Percentiles rank a stretch among this genome's conserved stretches.
phyloP scores from a whole-genome alignment of 2,329 filamentous ascomycete species.

The Aspergillus melleus region DNA sequence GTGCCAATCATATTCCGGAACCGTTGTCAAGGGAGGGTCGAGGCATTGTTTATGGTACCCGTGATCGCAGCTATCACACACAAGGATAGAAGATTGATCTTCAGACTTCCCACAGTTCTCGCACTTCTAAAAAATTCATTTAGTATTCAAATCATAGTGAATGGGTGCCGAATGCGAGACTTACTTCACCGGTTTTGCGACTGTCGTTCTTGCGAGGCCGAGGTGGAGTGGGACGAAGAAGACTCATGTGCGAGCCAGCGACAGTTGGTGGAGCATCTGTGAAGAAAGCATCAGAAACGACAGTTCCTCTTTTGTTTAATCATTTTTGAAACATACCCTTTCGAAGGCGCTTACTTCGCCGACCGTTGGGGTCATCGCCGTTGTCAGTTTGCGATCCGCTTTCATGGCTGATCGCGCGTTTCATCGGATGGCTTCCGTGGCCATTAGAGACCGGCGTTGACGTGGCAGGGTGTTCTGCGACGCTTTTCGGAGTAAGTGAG shows the following conservation, averaged over 20 bases:
- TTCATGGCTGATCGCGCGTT: constrained; percentile 71
- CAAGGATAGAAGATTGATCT: constrained; percentile 67
- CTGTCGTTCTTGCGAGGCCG: constrained; percentile 57
- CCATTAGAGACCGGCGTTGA: constrained; percentile 56
- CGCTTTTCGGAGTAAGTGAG: constrained; percentile 62
- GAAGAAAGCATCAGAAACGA: neutral
- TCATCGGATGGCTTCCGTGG: constrained; percentile 60
- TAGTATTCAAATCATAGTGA: constrained; percentile 21
- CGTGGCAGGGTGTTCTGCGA: constrained; percentile 65
- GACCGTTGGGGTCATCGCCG: constrained; percentile 66
- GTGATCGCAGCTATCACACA: constrained; percentile 90
- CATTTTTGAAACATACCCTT: constrained; percentile 59
- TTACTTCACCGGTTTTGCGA: constrained; percentile 60
- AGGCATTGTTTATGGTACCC: constrained; percentile 86
- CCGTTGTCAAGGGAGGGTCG: constrained; percentile 76
- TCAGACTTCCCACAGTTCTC: constrained; percentile 82
- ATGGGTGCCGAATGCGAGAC: constrained; percentile 10
- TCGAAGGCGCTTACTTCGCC: constrained; percentile 89
- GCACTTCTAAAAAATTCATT: constrained; percentile 62
- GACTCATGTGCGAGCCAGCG: constrained; percentile 94
- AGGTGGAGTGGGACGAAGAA: constrained; percentile 75
- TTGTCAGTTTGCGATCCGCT: constrained; percentile 45
- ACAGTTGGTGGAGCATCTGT: constrained; percentile 67
- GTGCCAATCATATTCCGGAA: constrained; percentile 89
- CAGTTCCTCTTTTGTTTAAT: neutral